Conservation (phyloP, 2,329 filamentous ascomycete genomes). For the Chaetomiaceae sp. region DNA sequence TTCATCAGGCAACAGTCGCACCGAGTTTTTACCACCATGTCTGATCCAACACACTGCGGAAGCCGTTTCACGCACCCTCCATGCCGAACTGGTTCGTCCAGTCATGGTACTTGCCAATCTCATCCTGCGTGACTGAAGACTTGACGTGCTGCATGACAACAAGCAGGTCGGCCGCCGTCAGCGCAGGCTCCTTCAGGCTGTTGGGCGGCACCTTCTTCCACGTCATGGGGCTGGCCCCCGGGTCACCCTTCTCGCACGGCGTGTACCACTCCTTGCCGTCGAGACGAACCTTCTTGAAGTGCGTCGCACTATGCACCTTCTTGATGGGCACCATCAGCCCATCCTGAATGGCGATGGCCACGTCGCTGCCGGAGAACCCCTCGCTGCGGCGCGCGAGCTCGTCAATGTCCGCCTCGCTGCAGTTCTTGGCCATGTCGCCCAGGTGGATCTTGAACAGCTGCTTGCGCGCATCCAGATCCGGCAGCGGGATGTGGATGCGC, state of each 20-base stretch:
- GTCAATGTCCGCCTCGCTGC: not conserved
- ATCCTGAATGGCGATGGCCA: constrained; percentile 2
- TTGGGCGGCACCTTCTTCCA: constrained; percentile 1
- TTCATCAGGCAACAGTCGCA: no score
- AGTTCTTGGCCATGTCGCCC: not conserved
- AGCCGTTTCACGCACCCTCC: not conserved
- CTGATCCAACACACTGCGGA: no score
- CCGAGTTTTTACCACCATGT: no score
- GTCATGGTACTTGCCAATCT: not conserved
- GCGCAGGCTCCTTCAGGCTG: not conserved
- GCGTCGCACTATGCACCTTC: constrained; percentile 1
- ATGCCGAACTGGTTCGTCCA: not conserved
- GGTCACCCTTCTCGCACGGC: not conserved
- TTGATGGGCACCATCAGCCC: constrained; percentile 2
- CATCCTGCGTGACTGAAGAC: not conserved
- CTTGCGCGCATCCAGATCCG: not conserved
- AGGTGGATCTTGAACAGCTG: constrained; percentile 3
- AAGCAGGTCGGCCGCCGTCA: not conserved
- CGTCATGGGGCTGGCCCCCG: not conserved
- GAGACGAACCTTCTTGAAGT: not conserved
- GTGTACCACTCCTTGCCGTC: not conserved
- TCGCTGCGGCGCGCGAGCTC: constrained; percentile 1
- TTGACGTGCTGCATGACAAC: not conserved
- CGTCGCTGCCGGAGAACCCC: constrained; percentile 8
- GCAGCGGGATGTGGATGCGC: constrained; percentile 6